phyloP scores from a whole-genome alignment of 2,329 filamentous ascomycete genomes.

The Ophiostoma novo-ulmi region DNA sequence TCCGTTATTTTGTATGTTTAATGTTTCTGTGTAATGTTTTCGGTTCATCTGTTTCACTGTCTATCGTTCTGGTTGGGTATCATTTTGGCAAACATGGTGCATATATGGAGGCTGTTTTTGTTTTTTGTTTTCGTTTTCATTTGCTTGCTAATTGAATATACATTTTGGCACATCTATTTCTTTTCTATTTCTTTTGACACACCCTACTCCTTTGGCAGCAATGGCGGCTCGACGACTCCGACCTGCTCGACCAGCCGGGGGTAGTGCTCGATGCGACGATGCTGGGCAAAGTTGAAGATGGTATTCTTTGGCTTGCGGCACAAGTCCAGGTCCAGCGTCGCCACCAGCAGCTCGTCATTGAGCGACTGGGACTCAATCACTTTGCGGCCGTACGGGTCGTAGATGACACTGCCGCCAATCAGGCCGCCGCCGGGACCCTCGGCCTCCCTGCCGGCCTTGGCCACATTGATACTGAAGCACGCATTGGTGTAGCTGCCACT shows the following conservation, averaged over 20 bases:
- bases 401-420: constrained; percentile 46
- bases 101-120: not conserved
- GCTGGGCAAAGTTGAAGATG: constrained; percentile 43
- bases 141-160: constrained; percentile 5
- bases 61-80: not conserved
- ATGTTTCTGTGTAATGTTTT: not conserved
- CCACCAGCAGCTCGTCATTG: constrained; percentile 47
- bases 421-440: constrained; percentile 37
- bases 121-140: not conserved
- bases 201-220: constrained; percentile 23
- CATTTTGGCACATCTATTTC: constrained; percentile 1
- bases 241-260: constrained; percentile 39
- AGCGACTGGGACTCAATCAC: constrained; percentile 46
- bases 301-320: constrained; percentile 46
- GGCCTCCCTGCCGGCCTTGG: constrained; percentile 47
- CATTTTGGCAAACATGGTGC: constrained; percentile 13
- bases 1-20: not conserved
- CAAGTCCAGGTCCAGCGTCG: constrained; percentile 45
- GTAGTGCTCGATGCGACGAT: constrained; percentile 43
- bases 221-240: constrained; percentile 33
- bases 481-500: constrained; percentile 48
- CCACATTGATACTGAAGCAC: constrained; percentile 46
- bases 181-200: not conserved
- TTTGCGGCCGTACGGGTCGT: constrained; percentile 45
- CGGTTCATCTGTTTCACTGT: not conserved